A percentile compares a stretch with the other conserved stretches of the same genome.
Evolutionary conservation across 2,329 filamentous ascomycete genomes (phyloP).

Genomic region (Akanthomyces lecanii): DNA sequence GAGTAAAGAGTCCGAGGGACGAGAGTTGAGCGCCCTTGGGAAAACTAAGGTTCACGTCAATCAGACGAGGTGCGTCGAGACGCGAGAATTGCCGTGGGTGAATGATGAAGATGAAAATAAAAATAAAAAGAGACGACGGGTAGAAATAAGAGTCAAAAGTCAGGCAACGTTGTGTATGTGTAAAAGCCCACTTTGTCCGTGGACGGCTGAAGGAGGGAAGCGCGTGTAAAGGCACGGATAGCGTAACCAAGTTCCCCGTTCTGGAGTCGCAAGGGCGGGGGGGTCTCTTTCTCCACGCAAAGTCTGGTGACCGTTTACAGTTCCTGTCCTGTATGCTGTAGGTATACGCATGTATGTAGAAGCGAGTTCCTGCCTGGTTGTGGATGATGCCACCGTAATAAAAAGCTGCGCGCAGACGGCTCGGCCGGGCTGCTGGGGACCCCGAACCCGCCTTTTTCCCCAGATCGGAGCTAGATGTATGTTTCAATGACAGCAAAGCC

Average conservation of each 20-base stretch:
- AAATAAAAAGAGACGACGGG: not conserved
- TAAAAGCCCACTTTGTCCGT: slow-evolving; percentile 1
- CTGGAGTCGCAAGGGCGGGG: not conserved
- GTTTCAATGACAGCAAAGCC: not conserved
- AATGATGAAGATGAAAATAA: not conserved
- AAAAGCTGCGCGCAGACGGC: not conserved
- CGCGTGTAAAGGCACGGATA: not conserved
- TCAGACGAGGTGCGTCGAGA: not conserved
- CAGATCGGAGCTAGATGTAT: slow-evolving; percentile 6
- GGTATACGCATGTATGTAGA: not conserved
- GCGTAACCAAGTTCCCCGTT: slow-evolving; percentile 1
- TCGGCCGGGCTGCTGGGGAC: not conserved
- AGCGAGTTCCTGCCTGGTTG: not conserved
- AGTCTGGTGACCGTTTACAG: not conserved
- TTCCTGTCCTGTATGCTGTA: not conserved
- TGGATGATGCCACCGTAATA: not conserved
- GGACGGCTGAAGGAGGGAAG: slow-evolving; percentile 8
- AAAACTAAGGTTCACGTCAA: not conserved
- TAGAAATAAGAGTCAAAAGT: not conserved
- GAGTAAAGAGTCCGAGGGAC: not conserved
- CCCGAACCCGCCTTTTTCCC: slow-evolving; percentile 9
- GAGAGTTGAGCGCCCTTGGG: not conserved
- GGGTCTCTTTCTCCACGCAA: not conserved
- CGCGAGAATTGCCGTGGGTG: not conserved
- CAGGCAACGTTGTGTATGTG: slow-evolving; percentile 9